phyloP scores from a whole-genome alignment of 305 asterid genomes.

The Fraxinus xanthoxyloides region DNA sequence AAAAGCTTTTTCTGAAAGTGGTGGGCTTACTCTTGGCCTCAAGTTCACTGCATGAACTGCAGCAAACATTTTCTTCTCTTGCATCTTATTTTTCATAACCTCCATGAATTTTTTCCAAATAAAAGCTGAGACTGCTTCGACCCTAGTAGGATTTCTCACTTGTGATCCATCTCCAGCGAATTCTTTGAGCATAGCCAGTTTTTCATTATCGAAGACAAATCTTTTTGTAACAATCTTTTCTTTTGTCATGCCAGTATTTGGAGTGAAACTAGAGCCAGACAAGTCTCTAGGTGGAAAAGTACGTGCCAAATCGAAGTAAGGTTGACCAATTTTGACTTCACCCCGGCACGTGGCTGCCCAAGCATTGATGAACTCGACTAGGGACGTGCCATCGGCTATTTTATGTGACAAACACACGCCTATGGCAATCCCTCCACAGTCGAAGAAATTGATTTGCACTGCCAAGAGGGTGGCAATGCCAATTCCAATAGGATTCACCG shows the following conservation, averaged over 20 bases:
- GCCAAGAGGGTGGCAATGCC: background rate
- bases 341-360: constrained; percentile 31
- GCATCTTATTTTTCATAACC: background rate
- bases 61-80: background rate
- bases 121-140: constrained; percentile 38
- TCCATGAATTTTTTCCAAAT: constrained; percentile 33
- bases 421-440: constrained; percentile 44
- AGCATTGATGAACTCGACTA: constrained; percentile 21
- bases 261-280: constrained; percentile 12
- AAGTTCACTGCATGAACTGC: constrained; percentile 33
- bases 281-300: constrained; percentile 29
- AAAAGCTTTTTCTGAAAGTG: constrained; percentile 22
- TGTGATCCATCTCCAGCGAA: background rate
- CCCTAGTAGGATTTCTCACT: constrained; percentile 31
- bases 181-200: background rate
- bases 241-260: background rate
- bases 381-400: constrained; percentile 28
- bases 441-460: constrained; percentile 35
- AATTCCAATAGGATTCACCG: constrained; percentile 6
- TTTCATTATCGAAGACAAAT: constrained; percentile 28
- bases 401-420: constrained; percentile 35
- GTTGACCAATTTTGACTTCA: background rate
- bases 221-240: constrained; percentile 23
- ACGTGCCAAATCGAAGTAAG: constrained; percentile 10
- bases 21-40: constrained; percentile 28